phyloP scores from a whole-genome alignment of 2,329 filamentous ascomycete species.

The Rutstroemia sp. region DNA sequence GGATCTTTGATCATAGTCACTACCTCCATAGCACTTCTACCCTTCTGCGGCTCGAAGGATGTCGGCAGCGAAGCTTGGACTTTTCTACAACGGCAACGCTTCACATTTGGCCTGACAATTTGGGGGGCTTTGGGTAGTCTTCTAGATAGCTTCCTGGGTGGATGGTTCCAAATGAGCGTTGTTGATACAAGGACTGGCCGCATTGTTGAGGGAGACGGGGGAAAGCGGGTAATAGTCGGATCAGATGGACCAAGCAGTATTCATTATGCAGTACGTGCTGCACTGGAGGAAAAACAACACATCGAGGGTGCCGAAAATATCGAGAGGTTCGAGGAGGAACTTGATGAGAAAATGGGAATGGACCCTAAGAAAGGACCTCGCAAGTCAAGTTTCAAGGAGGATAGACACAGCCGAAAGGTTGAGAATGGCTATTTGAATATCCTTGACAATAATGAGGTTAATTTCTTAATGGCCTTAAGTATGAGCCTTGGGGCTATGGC shows the following conservation, averaged over 20 bases:
- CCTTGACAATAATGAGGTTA: slow-evolving; percentile 93
- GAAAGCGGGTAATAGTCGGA: slow-evolving; percentile 47
- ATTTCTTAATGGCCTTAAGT: slow-evolving; percentile 77
- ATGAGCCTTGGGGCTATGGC: slow-evolving; percentile 77
- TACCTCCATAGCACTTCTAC: slow-evolving; percentile 57
- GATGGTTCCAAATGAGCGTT: slow-evolving; percentile 77
- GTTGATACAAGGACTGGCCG: slow-evolving; percentile 77
- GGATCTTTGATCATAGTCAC: slow-evolving; percentile 65
- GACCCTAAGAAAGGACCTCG: slow-evolving; percentile 43
- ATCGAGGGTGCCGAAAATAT: slow-evolving; percentile 34
- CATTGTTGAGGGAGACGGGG: slow-evolving; percentile 81
- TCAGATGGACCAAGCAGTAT: slow-evolving; percentile 24
- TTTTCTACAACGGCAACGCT: slow-evolving; percentile 42
- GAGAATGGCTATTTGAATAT: slow-evolving; percentile 62
- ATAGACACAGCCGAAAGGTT: slow-evolving; percentile 42
- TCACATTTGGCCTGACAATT: slow-evolving; percentile 49
- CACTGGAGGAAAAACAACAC: slow-evolving; percentile 38
- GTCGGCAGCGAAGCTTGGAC: slow-evolving; percentile 39
- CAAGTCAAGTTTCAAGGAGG: slow-evolving; percentile 45
- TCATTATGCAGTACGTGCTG: slow-evolving; percentile 35
- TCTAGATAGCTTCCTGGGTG: slow-evolving; percentile 82
- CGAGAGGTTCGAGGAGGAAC: slow-evolving; percentile 32
- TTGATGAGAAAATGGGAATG: slow-evolving; percentile 35
- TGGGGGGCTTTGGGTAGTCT: slow-evolving; percentile 77
- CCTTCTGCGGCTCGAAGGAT: slow-evolving; percentile 47